phyloP scores from a whole-genome alignment of 257 asterid species.

The Agastache rugosa region DNA sequence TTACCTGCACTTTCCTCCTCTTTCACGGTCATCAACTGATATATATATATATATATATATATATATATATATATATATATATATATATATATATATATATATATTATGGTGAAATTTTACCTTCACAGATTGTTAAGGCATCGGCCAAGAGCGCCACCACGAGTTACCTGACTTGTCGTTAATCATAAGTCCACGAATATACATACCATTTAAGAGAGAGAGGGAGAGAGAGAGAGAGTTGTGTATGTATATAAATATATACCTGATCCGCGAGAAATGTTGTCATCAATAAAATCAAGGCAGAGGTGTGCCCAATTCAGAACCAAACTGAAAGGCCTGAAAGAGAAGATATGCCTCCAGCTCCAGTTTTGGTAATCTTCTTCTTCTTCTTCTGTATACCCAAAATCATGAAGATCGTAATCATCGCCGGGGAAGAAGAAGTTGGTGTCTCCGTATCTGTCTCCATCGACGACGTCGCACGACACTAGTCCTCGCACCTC shows the following conservation, averaged over 20 bases:
- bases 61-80: too few relatives aligned
- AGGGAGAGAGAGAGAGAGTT: neutral
- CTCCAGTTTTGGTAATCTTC: conserved; percentile 45
- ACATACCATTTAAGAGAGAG: too few relatives aligned
- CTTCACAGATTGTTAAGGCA: conserved; percentile 34
- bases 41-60: too few relatives aligned
- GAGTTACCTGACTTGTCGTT: conserved; percentile 37
- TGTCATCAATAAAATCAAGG: conserved; percentile 48
- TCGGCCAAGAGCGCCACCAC: conserved; percentile 51
- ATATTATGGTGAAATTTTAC: neutral
- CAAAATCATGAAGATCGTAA: conserved; percentile 30
- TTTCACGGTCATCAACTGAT: too few relatives aligned
- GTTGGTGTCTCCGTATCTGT: neutral
- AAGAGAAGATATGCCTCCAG: conserved; percentile 57
- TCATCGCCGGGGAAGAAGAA: conserved; percentile 30
- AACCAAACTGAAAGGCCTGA: conserved; percentile 70
- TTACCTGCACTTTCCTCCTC: too few relatives aligned
- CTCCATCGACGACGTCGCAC: neutral
- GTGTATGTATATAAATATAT: neutral
- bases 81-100: too few relatives aligned
- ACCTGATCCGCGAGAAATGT: conserved; percentile 46
- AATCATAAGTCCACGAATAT: too few relatives aligned
- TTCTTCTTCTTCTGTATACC: conserved; percentile 33
- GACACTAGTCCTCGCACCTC: conserved; percentile 49
- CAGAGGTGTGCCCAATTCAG: conserved; percentile 51